Evolutionary conservation across 2,329 filamentous ascomycete species (phyloP), one percentile per base, ranked within the genome.

Genomic region (Epichloe hybrida): DNA sequence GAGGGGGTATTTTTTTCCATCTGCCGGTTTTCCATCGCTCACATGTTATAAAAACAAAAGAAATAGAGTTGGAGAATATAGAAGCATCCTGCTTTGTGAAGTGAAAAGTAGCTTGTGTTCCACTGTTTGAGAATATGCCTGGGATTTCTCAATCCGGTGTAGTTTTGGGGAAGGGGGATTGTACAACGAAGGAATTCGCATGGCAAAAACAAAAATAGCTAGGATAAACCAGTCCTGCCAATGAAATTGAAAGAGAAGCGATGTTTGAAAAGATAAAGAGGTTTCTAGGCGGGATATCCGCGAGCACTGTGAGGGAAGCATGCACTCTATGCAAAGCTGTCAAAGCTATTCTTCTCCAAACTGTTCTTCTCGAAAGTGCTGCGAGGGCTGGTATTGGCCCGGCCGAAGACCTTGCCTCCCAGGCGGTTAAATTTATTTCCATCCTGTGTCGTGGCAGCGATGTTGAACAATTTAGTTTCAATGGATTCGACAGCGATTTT

Each of bases 401-500:
- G 75, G 56, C 71, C 74, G 62, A 81, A 81, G 31, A 82, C 77
- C 52, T 75, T 78, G 54, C 74, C 72, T 35, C 77, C 69, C 31
- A 81, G 69, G 49, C 72, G 72, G 59, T 78, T 80, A 55, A 81
- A 68, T 58, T 78, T 80, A 62, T 71, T 71, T 50, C 70, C 69
- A 45, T 73, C 70, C 27, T 61, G 61, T 21, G 39, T 50, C 36
- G 62, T 68, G 61, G 44, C 70, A 64, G 52, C 72, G 62, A 55
- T 72, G 68, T 77, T 69, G 45, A 83, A 70, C 57, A 80, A 76
- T 55, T 78, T 72, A 53, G 75, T 78, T 44, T 76, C 77, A 38
- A 77, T 69, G 13, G 74, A 71, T 39, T 77, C 73, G 34, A 79
- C 85, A 58, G 82, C 82, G 69, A 97, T 86, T 61, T 83, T 84